These are phyloP conservation scores for Colletotrichum agaves DNA, from an alignment of 2,329 filamentous ascomycete genomes.

Conservation along the genomic window DNA sequence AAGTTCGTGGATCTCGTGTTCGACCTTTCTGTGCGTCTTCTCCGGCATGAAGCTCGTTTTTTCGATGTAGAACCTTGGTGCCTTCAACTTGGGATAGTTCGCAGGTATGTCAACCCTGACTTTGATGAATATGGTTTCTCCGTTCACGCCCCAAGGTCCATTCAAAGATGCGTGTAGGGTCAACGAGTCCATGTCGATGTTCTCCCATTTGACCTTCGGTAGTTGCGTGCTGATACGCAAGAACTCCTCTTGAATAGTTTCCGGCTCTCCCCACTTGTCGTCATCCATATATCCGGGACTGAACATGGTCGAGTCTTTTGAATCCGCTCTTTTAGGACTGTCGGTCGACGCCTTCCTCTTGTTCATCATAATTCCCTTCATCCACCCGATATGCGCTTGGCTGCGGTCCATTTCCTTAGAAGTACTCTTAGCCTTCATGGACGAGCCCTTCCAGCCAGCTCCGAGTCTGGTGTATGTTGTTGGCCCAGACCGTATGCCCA, in stretches of 20 bases:
- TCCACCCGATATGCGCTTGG: conserved; percentile 73
- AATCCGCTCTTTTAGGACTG: conserved; percentile 59
- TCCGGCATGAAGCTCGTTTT: conserved; percentile 72
- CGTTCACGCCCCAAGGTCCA: conserved; percentile 70
- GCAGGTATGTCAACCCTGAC: conserved; percentile 69
- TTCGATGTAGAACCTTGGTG: conserved; percentile 69
- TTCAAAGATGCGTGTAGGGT: conserved; percentile 70
- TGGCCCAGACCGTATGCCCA: conserved; percentile 57
- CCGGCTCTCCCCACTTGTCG: conserved; percentile 69
- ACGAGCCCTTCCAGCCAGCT: conserved; percentile 64
- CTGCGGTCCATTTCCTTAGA: conserved; percentile 57
- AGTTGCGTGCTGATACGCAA: conserved; percentile 70
- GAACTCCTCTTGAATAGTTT: conserved; percentile 73
- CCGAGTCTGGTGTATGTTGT: conserved; percentile 50
- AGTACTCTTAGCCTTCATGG: conserved; percentile 66
- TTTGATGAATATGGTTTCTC: conserved; percentile 69
- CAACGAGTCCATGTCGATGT: conserved; percentile 71
- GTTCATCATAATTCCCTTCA: conserved; percentile 74
- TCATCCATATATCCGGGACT: conserved; percentile 62
- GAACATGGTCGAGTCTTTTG: conserved; percentile 64
- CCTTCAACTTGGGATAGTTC: conserved; percentile 66
- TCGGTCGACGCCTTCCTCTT: conserved; percentile 61
- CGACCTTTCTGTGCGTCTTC: conserved; percentile 63
- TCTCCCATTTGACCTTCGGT: conserved; percentile 72
- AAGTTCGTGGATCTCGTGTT: conserved; percentile 66